Evolutionary conservation across 2,329 filamentous ascomycete genomes (phyloP), one percentile per base, ranked within the genome.

Genomic region (Dothistroma pini): DNA sequence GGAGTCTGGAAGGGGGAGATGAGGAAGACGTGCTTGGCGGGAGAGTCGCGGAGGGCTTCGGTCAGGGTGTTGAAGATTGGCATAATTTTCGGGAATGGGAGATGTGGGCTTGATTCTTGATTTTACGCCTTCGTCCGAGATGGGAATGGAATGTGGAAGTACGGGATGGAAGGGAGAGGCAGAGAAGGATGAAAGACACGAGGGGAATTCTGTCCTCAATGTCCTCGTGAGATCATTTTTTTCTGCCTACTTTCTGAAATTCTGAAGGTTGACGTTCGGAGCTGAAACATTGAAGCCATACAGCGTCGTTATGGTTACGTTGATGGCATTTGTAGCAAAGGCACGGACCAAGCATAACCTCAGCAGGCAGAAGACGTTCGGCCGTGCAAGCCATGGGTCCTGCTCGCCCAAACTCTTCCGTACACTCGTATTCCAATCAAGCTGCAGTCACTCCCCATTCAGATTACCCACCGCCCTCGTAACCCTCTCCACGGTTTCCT

Each of bases 401-500:
- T 29, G 25, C 25, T 29, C 25, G 25, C 2, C 25, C 25, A n/a
- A n/a, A 29, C 25, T 29, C 25, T 29, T 29, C 25, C 25, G 25
- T 6, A 29, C 25, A 6, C 25, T 29, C 25, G 25, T 3, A 3
- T 3, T 29, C 6, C 25, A 29, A 29, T 6, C 25, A 29, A 29
- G 25, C 25, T 29, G 25, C 2, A 29, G 6, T 35, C 31, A 53
- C 7, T n/a, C 51, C 12, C 66, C 58, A 50, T 72, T 75, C 53
- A 75, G 50, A 32, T 65, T 62, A 16, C 29, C 61, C 19, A 73
- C 74, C 49, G 66, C 69, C 14, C 58, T 62, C 22, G 70, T 71
- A 9, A 76, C 74, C 32, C 69, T 67, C 58, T 69, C 69, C 19
- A 75, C 56, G 6, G 70, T 72, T 52, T 71, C 67, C 49, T 74